Evolutionary conservation across 2,329 filamentous ascomycete species (phyloP).

Genomic region (Fusarium irregulare): DNA sequence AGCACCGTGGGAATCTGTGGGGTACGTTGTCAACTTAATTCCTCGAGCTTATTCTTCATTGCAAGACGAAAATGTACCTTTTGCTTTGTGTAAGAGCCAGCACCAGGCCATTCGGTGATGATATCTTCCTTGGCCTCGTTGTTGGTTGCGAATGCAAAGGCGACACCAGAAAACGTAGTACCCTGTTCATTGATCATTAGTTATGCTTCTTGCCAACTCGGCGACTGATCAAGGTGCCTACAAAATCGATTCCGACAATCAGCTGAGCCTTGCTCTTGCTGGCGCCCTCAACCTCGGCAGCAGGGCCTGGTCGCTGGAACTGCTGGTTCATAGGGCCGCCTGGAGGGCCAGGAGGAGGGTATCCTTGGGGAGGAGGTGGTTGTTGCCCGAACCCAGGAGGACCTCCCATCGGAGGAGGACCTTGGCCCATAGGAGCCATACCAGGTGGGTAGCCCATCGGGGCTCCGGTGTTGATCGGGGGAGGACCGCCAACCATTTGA

Average conservation of each 20-base stretch:
- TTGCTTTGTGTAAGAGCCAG: constrained; percentile 97
- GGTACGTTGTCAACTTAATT: constrained; percentile 23
- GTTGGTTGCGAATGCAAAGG: constrained; percentile 96
- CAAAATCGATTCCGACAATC: constrained; percentile 99
- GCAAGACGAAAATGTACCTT: constrained; percentile 71
- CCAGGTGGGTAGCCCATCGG: constrained; percentile 71
- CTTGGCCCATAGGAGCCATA: constrained; percentile 57
- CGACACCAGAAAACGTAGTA: constrained; percentile 97
- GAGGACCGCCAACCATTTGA: constrained; percentile 72
- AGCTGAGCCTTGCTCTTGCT: constrained; percentile 94
- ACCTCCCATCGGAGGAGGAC: constrained; percentile 56
- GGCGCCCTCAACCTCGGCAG: constrained; percentile 85
- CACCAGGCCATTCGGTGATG: constrained; percentile 98
- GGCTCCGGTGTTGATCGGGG: constrained; percentile 74
- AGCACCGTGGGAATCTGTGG: constrained; percentile 94
- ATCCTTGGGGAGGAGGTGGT: constrained; percentile 53
- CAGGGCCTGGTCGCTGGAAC: constrained; percentile 59
- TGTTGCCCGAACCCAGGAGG: constrained; percentile 56
- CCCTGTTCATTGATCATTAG: constrained; percentile 66
- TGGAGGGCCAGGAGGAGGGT: constrained; percentile 57
- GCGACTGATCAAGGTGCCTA: constrained; percentile 58
- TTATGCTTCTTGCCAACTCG: constrained; percentile 4
- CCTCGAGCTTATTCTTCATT: neutral
- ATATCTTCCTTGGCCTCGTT: constrained; percentile 98
- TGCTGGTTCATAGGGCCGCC: constrained; percentile 56